phyloP scores from a whole-genome alignment of 2,329 filamentous ascomycete genomes.

The Pestalotiopsis sp. region DNA sequence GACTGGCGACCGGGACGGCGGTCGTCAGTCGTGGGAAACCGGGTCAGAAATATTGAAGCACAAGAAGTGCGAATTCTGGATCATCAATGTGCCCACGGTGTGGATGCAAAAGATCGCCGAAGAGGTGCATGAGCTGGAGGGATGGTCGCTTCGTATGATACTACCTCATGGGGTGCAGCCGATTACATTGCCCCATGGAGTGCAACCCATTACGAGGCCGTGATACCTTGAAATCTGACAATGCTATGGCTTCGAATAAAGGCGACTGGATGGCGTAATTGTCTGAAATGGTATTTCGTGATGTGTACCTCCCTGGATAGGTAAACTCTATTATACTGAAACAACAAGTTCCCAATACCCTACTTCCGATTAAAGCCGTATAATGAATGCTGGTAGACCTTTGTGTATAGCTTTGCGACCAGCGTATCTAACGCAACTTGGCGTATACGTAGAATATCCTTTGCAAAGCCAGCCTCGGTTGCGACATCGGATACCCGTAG shows the following conservation, averaged over 20 bases:
- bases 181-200: constrained; percentile 33
- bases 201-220: not conserved
- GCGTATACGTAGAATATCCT: too few relatives aligned
- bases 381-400: too few relatives aligned
- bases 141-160: constrained; percentile 36
- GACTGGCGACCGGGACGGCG: constrained; percentile 19
- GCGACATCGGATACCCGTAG: too few relatives aligned
- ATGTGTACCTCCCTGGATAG: too few relatives aligned
- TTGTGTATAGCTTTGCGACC: too few relatives aligned
- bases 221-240: not conserved
- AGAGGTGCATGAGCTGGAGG: constrained; percentile 25
- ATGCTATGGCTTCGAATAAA: not conserved
- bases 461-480: too few relatives aligned
- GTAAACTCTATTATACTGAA: too few relatives aligned
- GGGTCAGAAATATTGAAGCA: constrained; percentile 16
- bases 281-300: too few relatives aligned
- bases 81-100: constrained; percentile 30
- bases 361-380: too few relatives aligned
- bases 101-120: constrained; percentile 32
- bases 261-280: too few relatives aligned
- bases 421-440: too few relatives aligned
- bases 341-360: too few relatives aligned
- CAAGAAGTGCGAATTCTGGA: constrained; percentile 34
- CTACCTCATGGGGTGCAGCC: constrained; percentile 25
- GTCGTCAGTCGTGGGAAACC: constrained; percentile 23